Percentiles rank a stretch among this genome's conserved stretches.
Conservation (phyloP, 768 basidiomycete species). For the Trametes punicea region DNA sequence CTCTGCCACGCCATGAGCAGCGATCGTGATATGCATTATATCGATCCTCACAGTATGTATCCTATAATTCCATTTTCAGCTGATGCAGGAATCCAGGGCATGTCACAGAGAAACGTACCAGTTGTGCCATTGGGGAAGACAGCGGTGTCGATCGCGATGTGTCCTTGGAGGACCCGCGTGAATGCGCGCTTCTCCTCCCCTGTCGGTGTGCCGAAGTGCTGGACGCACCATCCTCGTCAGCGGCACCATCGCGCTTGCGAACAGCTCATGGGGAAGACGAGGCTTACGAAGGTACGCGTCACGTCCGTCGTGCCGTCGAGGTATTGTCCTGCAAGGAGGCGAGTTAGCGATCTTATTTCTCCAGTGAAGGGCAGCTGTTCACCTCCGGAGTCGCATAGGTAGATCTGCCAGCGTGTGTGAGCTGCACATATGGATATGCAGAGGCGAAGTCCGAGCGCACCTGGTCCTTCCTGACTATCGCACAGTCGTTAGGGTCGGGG, state of each 20-base stretch:
- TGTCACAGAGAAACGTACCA: slow-evolving; percentile 41
- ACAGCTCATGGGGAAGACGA: background rate
- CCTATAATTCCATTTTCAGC: slow-evolving; percentile 33
- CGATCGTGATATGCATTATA: background rate
- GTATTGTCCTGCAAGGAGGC: slow-evolving; percentile 64
- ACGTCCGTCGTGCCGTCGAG: slow-evolving; percentile 94
- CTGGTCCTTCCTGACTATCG: slow-evolving; percentile 72
- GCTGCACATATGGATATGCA: background rate
- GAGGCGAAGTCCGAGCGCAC: slow-evolving; percentile 35
- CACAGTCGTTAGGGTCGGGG: slow-evolving; percentile 71
- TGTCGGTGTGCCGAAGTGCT: slow-evolving; percentile 89
- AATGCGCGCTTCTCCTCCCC: slow-evolving; percentile 82
- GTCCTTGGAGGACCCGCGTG: slow-evolving; percentile 88
- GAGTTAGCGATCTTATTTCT: too few species aligned
- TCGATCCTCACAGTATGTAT: slow-evolving; percentile 46
- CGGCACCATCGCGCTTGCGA: background rate
- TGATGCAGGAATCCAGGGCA: background rate
- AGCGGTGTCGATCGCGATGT: slow-evolving; percentile 84
- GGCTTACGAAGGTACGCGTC: slow-evolving; percentile 77
- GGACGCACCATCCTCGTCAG: background rate
- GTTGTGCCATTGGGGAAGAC: slow-evolving; percentile 81
- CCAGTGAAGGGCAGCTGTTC: background rate
- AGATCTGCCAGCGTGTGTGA: too few species aligned
- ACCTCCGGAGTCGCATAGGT: slow-evolving; percentile 89
- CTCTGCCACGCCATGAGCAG: slow-evolving; percentile 40